These are phyloP conservation scores for Pichia occidentalis DNA, from an alignment of 805 yeast species.

Conservation along the genomic window DNA sequence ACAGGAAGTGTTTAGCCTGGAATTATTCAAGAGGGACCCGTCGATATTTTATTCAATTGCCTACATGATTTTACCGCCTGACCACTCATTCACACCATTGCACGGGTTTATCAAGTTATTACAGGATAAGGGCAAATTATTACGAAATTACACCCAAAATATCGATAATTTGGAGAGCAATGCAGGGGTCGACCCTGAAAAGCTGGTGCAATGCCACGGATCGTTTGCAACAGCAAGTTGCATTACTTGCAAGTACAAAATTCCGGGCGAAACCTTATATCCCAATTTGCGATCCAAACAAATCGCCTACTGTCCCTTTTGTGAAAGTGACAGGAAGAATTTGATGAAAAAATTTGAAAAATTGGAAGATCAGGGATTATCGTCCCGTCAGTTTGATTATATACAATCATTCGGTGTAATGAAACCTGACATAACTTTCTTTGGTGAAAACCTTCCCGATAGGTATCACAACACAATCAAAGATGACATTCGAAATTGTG, in stretches of 20 bases:
- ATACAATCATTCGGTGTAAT: slow-evolving; percentile 66
- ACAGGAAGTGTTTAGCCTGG: slow-evolving; percentile 79
- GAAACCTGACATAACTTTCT: slow-evolving; percentile 91
- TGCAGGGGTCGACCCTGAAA: slow-evolving; percentile 64
- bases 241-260: slow-evolving; percentile 60
- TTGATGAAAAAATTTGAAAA: slow-evolving; percentile 25
- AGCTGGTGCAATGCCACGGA: slow-evolving; percentile 85
- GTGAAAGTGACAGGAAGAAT: slow-evolving; percentile 39
- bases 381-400: slow-evolving; percentile 24
- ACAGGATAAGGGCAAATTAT: slow-evolving; percentile 67
- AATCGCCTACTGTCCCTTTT: slow-evolving; percentile 68
- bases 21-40: slow-evolving; percentile 70
- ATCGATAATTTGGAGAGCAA: slow-evolving; percentile 81
- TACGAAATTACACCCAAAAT: slow-evolving; percentile 86
- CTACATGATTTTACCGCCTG: slow-evolving; percentile 74
- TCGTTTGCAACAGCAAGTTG: slow-evolving; percentile 87
- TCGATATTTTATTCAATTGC: slow-evolving; percentile 81
- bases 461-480: slow-evolving; percentile 54
- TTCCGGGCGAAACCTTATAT: slow-evolving; percentile 60
- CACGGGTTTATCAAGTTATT: slow-evolving; percentile 73
- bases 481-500: slow-evolving; percentile 63
- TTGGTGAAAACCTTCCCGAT: slow-evolving; percentile 77
- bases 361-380: slow-evolving; percentile 28
- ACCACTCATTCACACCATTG: slow-evolving; percentile 58
- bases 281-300: slow-evolving; percentile 50